Conservation (phyloP, 108 stramenopile genomes). For the Bacterosira constricta region DNA sequence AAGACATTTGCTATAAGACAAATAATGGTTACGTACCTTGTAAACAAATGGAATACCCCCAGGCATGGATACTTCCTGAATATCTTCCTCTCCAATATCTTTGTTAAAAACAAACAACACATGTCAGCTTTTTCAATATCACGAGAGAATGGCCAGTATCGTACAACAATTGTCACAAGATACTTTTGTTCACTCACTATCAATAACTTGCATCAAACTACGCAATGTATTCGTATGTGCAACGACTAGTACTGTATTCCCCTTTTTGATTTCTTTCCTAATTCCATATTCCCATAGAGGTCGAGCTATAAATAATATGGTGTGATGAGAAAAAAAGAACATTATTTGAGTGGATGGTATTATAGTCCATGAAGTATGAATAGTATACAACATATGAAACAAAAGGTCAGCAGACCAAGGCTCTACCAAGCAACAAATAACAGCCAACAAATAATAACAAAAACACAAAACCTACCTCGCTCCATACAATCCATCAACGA, state of each 20-base stretch:
- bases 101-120: not conserved
- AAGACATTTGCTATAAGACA: too few species aligned
- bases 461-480: slow-evolving; percentile 28
- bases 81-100: slow-evolving; percentile 55
- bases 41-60: slow-evolving; percentile 76
- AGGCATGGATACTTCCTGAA: slow-evolving; percentile 72
- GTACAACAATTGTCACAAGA: not conserved
- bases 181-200: slow-evolving; percentile 25
- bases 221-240: slow-evolving; percentile 82
- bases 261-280: slow-evolving; percentile 50
- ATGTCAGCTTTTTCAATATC: not conserved
- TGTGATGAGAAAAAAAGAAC: not conserved
- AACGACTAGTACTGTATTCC: slow-evolving; percentile 77
- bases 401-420: too few species aligned
- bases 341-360: too few species aligned
- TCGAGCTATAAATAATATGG: not conserved
- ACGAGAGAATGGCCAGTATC: too few species aligned
- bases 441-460: not conserved
- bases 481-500: slow-evolving; percentile 64
- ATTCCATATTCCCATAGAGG: slow-evolving; percentile 78
- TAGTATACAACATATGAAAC: too few species aligned
- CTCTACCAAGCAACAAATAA: not conserved
- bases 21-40: slow-evolving; percentile 36
- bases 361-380: too few species aligned
- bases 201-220: slow-evolving; percentile 71